Evolutionary conservation across 176 grass and related monocot species (phyloP), one percentile per base, ranked within the genome.

Genomic region (Themeda triandra): DNA sequence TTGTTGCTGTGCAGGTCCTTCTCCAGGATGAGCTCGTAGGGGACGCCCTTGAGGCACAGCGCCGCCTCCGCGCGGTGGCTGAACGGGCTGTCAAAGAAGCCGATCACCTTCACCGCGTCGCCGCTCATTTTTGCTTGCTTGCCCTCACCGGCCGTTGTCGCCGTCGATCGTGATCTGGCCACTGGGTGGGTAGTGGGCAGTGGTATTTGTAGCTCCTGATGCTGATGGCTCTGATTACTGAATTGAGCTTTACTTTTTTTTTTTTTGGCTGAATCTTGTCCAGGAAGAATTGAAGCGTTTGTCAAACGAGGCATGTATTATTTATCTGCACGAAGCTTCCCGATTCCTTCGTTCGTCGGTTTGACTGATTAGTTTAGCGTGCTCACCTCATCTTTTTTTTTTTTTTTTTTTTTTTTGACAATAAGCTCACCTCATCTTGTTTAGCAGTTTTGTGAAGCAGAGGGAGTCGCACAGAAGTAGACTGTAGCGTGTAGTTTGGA

Each of bases 21-120:
- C 18, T 91, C 89, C 18, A 46, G 63, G 18, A 88, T 4, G 1
- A 87, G 58, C 45, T 93, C 88, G 80, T 93, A 90, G 0, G 82
- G 56, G 3, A 90, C 85, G 0, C 77, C 88, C 79, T 93, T 90
- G 9, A 90, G 39, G 10, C 78, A 17, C 59, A 93, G 58, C 2
- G 82, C 78, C 0, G 44, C 79, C 88, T 90, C 88, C 23, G 54
- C 91, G 2, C 82, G 82, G 77, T 71, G 77, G 53, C 58, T 73
- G 15, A 79, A 86, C 1, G 82, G 88, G 78, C 91, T 93, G 30
- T 60, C 56, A 48, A 70, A 85, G 0, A 31, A 3, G 68, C 85
- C 88, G 66, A 93, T 71, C 10, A 90, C 32, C 88, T 88, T 93
- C 6, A 91, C 72, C 30, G 56, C 58, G 58, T 1, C 6, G 28